Evolutionary conservation across 805 yeast genomes (phyloP).

Genomic region (Candida berthetii): DNA sequence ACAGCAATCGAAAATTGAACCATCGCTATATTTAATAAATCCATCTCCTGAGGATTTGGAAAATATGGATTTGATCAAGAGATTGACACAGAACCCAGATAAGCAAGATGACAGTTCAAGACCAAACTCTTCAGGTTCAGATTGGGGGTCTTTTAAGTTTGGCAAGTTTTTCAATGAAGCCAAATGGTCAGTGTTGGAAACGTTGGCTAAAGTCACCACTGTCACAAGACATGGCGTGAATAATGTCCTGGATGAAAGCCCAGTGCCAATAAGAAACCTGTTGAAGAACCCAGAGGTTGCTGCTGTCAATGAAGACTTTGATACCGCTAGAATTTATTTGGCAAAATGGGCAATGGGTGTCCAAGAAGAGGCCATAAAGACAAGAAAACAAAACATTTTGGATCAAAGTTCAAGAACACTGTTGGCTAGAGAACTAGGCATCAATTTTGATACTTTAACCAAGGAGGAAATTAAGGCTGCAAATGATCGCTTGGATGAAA

Average conservation of each 20-base stretch:
- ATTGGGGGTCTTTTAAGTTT: slow-evolving; percentile 18
- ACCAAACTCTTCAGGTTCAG: background rate
- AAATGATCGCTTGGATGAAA: slow-evolving; percentile 56
- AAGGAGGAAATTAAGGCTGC: slow-evolving; percentile 54
- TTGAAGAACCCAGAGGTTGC: slow-evolving; percentile 75
- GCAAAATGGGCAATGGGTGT: slow-evolving; percentile 97
- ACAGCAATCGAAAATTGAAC: slow-evolving; percentile 66
- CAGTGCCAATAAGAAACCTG: slow-evolving; percentile 47
- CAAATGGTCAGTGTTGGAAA: slow-evolving; percentile 82
- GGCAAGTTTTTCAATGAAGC: slow-evolving; percentile 55
- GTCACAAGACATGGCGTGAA: slow-evolving; percentile 59
- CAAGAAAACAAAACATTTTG: slow-evolving; percentile 43
- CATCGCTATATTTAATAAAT: slow-evolving; percentile 67
- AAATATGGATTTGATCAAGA: slow-evolving; percentile 16
- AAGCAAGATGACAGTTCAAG: slow-evolving; percentile 3
- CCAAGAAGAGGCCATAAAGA: slow-evolving; percentile 78
- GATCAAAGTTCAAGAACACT: slow-evolving; percentile 52
- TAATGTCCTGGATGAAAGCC: slow-evolving; percentile 50
- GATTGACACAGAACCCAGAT: background rate
- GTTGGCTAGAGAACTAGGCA: slow-evolving; percentile 56
- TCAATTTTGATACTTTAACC: slow-evolving; percentile 44
- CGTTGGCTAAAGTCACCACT: slow-evolving; percentile 65
- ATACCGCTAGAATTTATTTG: slow-evolving; percentile 82
- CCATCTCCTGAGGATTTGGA: slow-evolving; percentile 51
- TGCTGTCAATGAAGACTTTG: slow-evolving; percentile 83